Conservation (phyloP, 1,139 yeast species). For the Candida freyschussii region DNA sequence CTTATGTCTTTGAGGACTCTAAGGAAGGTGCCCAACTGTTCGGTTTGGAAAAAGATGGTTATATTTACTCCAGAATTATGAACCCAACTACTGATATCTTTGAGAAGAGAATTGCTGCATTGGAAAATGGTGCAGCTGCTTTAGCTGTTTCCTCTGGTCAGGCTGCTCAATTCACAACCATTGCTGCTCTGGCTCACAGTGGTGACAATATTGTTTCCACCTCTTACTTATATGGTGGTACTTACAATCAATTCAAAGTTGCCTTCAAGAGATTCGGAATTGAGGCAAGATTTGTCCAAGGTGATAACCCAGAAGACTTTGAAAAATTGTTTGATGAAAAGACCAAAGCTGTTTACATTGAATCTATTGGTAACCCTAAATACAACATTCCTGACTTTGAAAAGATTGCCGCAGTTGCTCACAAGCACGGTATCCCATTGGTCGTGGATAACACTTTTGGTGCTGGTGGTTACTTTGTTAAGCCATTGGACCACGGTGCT, state of each 20-base stretch:
- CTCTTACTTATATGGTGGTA: slow-evolving; percentile 91
- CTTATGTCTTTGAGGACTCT: slow-evolving; percentile 82
- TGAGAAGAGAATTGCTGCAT: slow-evolving; percentile 86
- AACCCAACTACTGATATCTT: slow-evolving; percentile 92
- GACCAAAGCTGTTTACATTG: slow-evolving; percentile 87
- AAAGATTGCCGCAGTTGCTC: slow-evolving; percentile 70
- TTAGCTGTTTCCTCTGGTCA: slow-evolving; percentile 92
- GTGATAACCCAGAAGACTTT: slow-evolving; percentile 68
- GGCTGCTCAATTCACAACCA: slow-evolving; percentile 87
- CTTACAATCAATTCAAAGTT: slow-evolving; percentile 91
- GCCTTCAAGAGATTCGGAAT: slow-evolving; percentile 86
- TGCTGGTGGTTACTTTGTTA: slow-evolving; percentile 87
- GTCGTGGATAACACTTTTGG: slow-evolving; percentile 97
- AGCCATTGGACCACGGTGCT: slow-evolving; percentile 86
- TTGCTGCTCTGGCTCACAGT: slow-evolving; percentile 75
- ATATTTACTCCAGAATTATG: slow-evolving; percentile 81
- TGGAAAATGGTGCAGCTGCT: slow-evolving; percentile 91
- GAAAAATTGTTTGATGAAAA: slow-evolving; percentile 70
- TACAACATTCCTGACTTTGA: slow-evolving; percentile 92
- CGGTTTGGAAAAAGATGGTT: slow-evolving; percentile 77
- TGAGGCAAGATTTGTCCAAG: slow-evolving; percentile 76
- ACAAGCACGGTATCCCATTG: slow-evolving; percentile 82
- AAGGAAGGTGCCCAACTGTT: slow-evolving; percentile 90
- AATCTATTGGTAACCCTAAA: slow-evolving; percentile 91
- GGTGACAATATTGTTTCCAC: slow-evolving; percentile 91